phyloP scores from a whole-genome alignment of 2,329 filamentous ascomycete species.

The Talaromyces rugulosus region DNA sequence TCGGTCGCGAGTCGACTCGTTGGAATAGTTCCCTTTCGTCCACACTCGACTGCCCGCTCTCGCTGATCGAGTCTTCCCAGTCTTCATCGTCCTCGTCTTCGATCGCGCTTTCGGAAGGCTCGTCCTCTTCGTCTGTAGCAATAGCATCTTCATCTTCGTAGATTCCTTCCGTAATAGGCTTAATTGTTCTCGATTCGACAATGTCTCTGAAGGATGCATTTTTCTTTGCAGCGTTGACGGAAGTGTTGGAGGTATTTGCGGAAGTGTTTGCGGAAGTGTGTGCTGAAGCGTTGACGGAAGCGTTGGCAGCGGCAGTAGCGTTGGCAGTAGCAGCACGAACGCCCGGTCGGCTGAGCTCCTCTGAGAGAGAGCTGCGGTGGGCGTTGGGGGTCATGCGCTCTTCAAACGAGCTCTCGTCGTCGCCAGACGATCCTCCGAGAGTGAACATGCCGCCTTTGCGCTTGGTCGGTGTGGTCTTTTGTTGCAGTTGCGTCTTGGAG shows the following conservation, averaged over 20 bases:
- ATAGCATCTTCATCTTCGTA: slow-evolving; percentile 56
- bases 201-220: slow-evolving; percentile 77
- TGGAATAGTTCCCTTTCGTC: slow-evolving; percentile 80
- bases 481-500: slow-evolving; percentile 43
- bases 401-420: slow-evolving; percentile 73
- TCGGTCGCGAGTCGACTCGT: slow-evolving; percentile 81
- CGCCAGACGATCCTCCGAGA: slow-evolving; percentile 80
- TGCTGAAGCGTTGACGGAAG: slow-evolving; percentile 32
- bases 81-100: slow-evolving; percentile 63
- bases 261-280: slow-evolving; percentile 23
- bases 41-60: slow-evolving; percentile 77
- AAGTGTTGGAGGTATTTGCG: slow-evolving; percentile 19
- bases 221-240: slow-evolving; percentile 57
- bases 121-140: slow-evolving; percentile 58
- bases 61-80: slow-evolving; percentile 66
- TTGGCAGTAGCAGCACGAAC: slow-evolving; percentile 13
- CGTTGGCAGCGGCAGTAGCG: slow-evolving; percentile 12
- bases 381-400: slow-evolving; percentile 52
- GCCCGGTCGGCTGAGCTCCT: slow-evolving; percentile 47
- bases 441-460: slow-evolving; percentile 64
- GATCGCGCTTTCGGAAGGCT: slow-evolving; percentile 78
- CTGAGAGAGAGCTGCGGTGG: slow-evolving; percentile 52
- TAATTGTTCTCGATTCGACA: slow-evolving; percentile 63
- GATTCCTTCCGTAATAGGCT: slow-evolving; percentile 55
- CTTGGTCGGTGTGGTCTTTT: slow-evolving; percentile 52